Evolutionary conservation across 2,329 filamentous ascomycete genomes (phyloP).

Genomic region (Neonectria ditissima): DNA sequence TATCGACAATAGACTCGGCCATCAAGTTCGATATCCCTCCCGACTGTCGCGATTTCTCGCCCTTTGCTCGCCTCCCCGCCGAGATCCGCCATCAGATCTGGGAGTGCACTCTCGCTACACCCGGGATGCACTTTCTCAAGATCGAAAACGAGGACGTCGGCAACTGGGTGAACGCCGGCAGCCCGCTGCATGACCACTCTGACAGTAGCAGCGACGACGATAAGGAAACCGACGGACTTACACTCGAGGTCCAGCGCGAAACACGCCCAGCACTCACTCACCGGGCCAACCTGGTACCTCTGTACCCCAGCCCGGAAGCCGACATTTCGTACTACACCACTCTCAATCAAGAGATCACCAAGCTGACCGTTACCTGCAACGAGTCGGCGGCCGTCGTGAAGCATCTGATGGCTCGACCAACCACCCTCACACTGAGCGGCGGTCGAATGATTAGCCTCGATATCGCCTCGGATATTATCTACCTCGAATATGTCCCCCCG

Average conservation of each 20-base stretch:
- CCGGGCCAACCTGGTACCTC: slow-evolving; percentile 39
- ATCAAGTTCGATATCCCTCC: slow-evolving; percentile 50
- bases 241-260: slow-evolving; percentile 42
- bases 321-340: slow-evolving; percentile 50
- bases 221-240: slow-evolving; percentile 37
- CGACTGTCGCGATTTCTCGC: slow-evolving; percentile 47
- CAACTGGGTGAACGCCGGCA: slow-evolving; percentile 39
- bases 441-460: slow-evolving; percentile 48
- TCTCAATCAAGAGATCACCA: slow-evolving; percentile 45
- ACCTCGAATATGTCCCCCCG: slow-evolving; percentile 51
- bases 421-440: slow-evolving; percentile 41
- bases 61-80: slow-evolving; percentile 49
- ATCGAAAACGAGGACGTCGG: slow-evolving; percentile 36
- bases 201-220: slow-evolving; percentile 29
- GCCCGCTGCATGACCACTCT: slow-evolving; percentile 1
- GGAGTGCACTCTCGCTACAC: slow-evolving; percentile 46
- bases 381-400: slow-evolving; percentile 43
- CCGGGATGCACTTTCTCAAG: slow-evolving; percentile 53
- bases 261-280: slow-evolving; percentile 30
- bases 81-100: slow-evolving; percentile 53
- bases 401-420: slow-evolving; percentile 35
- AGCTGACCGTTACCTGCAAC: slow-evolving; percentile 43
- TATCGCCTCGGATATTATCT: slow-evolving; percentile 47
- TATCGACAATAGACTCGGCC: slow-evolving; percentile 5
- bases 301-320: slow-evolving; percentile 45